Evolutionary conservation across 768 basidiomycete genomes (phyloP), one percentile per base, ranked within the genome.

Genomic region (Mycena belliarum): DNA sequence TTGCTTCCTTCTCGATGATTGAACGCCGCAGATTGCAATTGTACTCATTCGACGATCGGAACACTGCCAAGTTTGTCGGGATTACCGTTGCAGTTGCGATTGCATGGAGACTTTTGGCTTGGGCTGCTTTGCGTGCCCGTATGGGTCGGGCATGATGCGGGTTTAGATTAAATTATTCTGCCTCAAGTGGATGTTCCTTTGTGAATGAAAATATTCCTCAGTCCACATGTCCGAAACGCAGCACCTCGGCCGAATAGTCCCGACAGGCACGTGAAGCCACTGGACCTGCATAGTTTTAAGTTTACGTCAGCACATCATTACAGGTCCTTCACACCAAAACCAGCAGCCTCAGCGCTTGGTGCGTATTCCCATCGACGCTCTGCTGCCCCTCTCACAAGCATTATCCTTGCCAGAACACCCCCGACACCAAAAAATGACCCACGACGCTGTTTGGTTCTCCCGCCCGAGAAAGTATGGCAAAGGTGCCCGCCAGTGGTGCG

Each of bases 371-470:
- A 14, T 18, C 8, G 7, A 9, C 21, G 35, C 25, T n/a, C n/a
- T 16, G 43, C 49, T n/a, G 35, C 21, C 15, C n/a, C 9, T 23
- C 44, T 57, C 20, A 57, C 28, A 15, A n/a, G n/a, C 3, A 1
- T 3, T 18, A 18, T 42, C 23, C 33, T 37, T 21, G 26, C 8
- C 56, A 57, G 56, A 57, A 16, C 60, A 61, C 55, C 58, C 62
- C 65, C 70, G 55, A 63, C 63, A 51, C 53, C 57, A 88, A 83
- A 56, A n/a, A 79, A 93, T 96, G 95, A 95, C 95, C 71, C 95
- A 96, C 92, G 92, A 95, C 83, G 89, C 93, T 69, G 87, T 97
- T 79, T 97, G 95, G 94, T 95, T 94, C 79, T 93, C 92, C 75
- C 91, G 91, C 70, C 95, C 95, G 61, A 86, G 94, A 76, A 96